Conservation (phyloP, 371 early-diverging fungal genomes). For the Cokeromyces recurvatus region DNA sequence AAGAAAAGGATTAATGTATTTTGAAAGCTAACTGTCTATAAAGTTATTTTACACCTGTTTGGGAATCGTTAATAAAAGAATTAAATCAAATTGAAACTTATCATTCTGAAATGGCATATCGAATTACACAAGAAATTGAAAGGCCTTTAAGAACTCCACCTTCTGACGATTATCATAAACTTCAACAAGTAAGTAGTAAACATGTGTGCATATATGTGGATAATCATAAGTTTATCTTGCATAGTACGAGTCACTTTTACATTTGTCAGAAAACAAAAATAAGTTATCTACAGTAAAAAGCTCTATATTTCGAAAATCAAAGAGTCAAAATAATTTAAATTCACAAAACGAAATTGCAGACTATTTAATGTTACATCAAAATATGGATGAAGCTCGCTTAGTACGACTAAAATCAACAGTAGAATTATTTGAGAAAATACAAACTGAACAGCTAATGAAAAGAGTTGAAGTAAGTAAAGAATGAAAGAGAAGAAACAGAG, state of each 20-base stretch:
- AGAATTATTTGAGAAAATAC: conserved; percentile 43
- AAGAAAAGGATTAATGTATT: neutral
- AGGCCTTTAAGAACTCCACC: conserved; percentile 10
- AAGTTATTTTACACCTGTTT: conserved; percentile 17
- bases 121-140: conserved; percentile 12
- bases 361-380: conserved; percentile 30
- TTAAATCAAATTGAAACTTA: conserved; percentile 7
- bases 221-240: too few species aligned
- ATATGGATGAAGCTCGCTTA: conserved; percentile 45
- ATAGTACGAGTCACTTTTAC: too few species aligned
- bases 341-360: conserved; percentile 10
- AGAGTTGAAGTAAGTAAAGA: neutral
- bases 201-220: too few species aligned
- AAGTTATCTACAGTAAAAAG: conserved; percentile 2
- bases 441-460: conserved; percentile 39
- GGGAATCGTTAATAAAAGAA: conserved; percentile 17
- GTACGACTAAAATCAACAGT: conserved; percentile 32
- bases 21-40: neutral
- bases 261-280: conserved; percentile 2
- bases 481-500: too few species aligned
- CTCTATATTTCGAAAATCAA: conserved; percentile 19
- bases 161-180: conserved; percentile 1
- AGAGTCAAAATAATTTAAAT: neutral
- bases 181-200: conserved; percentile 6
- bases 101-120: conserved; percentile 14